Conservation (phyloP, 768 basidiomycete species). For the Cubamyces lactineus region DNA sequence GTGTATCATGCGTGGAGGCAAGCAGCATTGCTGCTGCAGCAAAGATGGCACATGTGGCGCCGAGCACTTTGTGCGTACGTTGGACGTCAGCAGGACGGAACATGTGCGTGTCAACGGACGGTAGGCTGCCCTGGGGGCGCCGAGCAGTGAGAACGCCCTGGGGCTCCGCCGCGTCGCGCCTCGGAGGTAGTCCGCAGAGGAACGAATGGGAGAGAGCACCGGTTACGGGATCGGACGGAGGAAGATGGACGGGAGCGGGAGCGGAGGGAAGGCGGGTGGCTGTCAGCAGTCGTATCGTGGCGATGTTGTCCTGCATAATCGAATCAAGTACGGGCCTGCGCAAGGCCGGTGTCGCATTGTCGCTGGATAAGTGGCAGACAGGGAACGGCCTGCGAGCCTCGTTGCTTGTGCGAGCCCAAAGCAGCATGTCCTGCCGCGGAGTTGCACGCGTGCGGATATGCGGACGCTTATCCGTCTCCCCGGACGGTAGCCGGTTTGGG, state of each 20-base stretch:
- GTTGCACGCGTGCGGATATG: not conserved
- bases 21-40: too few species aligned
- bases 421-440: slow-evolving; percentile 15
- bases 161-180: not conserved
- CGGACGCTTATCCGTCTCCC: slow-evolving; percentile 7
- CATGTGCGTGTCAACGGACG: not conserved
- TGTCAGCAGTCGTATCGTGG: not conserved
- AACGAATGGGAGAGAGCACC: not conserved
- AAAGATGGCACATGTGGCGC: not conserved
- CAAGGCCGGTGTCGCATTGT: not conserved
- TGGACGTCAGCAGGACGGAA: slow-evolving; percentile 12
- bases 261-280: not conserved
- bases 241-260: not conserved
- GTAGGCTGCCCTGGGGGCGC: not conserved
- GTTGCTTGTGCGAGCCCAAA: slow-evolving; percentile 15
- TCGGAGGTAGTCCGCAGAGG: not conserved
- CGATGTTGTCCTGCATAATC: not conserved
- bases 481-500: not conserved
- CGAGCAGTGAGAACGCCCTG: not conserved
- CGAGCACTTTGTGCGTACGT: not conserved
- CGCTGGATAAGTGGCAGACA: not conserved
- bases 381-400: slow-evolving; percentile 13
- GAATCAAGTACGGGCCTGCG: not conserved
- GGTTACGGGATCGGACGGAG: too few species aligned
- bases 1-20: slow-evolving; percentile 10